Base-by-base conservation (phyloP, 2,329 filamentous ascomycete genomes). In the Blastomyces percursus region DNA sequence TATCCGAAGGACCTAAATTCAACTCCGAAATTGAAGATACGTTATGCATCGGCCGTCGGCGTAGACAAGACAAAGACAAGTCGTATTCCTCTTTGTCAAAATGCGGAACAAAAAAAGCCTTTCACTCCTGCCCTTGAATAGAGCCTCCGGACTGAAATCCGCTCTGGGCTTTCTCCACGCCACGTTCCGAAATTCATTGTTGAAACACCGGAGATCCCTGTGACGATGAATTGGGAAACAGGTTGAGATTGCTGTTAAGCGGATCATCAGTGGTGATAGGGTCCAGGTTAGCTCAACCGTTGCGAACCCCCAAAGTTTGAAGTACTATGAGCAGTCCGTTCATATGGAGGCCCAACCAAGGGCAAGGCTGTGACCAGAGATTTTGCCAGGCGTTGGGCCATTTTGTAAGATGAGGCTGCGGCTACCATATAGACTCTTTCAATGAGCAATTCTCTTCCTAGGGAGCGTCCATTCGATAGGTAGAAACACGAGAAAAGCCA, bases 161-260 rank as follows among this genome's bases (percentile, higher is more conserved):
- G 66, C 44, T 60, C 65, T 21, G 66, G 68, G 11, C 48, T 71
- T 38, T 72, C 70, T 14, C 64, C 73, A 2, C 67, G 77, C 9
- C 77, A 79, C 66, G 77, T 79, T 35, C 77, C 77, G 1, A 70
- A 68, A 61, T 78, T 75, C 62, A 69, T 79, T 11, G 64, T 77
- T 14, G 66, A 72, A 21, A 72, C 77, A 1, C 68, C 67, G 1
- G 76, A 76, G 27, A 75, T 79, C 21, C 77, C 77, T 0, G 72
- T 75, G 24, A 79, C 77, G 11, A 75, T 80, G 51, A 79, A 80
- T 62, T 62, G 78, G 78, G 7, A 80, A 80, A 68, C 80, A 79
- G 64, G 75, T 79, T 35, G 74, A 77, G 71, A 75, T 72, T 58
- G 73, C 71, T 40, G 75, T 81, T 50, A 80, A 76, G 72, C 70